Conservation (phyloP, 2,329 filamentous ascomycete genomes). For the Paecilomyces variotii region DNA sequence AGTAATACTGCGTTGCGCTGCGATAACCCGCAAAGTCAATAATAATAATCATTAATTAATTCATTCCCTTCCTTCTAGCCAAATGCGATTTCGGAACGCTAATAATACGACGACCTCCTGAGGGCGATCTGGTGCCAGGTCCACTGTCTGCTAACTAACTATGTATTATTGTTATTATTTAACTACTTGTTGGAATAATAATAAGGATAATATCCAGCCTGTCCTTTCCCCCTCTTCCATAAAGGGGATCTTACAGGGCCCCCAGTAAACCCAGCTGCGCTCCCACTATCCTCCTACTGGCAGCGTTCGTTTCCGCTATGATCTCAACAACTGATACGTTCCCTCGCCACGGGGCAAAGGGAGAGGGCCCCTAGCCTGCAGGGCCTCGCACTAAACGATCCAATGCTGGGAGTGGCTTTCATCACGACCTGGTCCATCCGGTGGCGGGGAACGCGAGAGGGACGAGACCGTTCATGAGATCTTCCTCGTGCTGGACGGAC, state of each 20-base stretch:
- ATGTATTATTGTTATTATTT: too few relatives aligned
- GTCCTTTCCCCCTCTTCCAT: not conserved
- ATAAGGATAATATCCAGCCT: not conserved
- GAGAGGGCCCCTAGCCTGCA: not conserved
- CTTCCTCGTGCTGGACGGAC: not conserved
- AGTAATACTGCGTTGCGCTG: not conserved
- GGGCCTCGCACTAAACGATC: not conserved
- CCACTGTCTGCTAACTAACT: not conserved
- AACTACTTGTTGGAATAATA: not conserved
- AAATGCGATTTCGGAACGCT: slow-evolving; percentile 1
- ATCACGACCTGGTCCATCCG: not conserved
- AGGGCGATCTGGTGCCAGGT: not conserved
- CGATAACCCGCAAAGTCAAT: not conserved
- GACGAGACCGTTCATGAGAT: not conserved
- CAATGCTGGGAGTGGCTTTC: not conserved
- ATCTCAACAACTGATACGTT: not conserved
- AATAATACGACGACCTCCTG: not conserved
- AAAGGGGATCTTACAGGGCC: not conserved
- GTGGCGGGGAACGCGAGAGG: not conserved
- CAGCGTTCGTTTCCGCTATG: not conserved
- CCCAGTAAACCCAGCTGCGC: not conserved
- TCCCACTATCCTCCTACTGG: not conserved
- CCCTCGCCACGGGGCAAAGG: not conserved
- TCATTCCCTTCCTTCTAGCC: not conserved
- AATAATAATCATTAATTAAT: not conserved